Evolutionary conservation across 192 early-diverging fungal species (phyloP).

Genomic region (Coemansia erecta): DNA sequence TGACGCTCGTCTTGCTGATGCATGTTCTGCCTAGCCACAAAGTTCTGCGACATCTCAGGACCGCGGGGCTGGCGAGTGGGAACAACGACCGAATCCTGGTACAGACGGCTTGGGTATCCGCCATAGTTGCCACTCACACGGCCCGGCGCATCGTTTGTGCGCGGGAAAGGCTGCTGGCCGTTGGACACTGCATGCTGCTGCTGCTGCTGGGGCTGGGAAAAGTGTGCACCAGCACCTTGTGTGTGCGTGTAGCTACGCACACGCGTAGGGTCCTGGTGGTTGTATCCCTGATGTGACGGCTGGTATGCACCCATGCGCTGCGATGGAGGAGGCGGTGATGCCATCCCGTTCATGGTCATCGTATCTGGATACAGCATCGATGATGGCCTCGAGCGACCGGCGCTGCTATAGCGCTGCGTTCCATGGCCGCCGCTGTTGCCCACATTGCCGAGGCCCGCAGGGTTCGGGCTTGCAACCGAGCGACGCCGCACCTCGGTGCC

Average conservation of each 20-base stretch:
- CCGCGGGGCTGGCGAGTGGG: slow-evolving; percentile 73
- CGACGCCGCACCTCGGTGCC: slow-evolving; percentile 47
- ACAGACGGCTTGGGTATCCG: slow-evolving; percentile 55
- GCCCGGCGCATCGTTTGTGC: slow-evolving; percentile 34
- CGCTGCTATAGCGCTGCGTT: slow-evolving; percentile 26
- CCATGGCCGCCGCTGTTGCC: slow-evolving; percentile 12
- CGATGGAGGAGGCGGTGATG: slow-evolving; percentile 27
- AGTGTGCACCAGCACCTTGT: slow-evolving; percentile 28
- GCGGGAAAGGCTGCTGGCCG: slow-evolving; percentile 23
- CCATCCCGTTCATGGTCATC: slow-evolving; percentile 41
- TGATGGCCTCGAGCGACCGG: slow-evolving; percentile 38
- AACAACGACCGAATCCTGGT: slow-evolving; percentile 61
- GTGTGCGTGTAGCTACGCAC: slow-evolving; percentile 50
- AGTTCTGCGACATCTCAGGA: slow-evolving; percentile 69
- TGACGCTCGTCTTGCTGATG: slow-evolving; percentile 51
- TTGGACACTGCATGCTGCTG: slow-evolving; percentile 12
- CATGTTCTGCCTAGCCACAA: slow-evolving; percentile 61
- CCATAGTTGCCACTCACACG: slow-evolving; percentile 55
- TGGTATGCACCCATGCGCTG: slow-evolving; percentile 39
- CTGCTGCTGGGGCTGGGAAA: slow-evolving; percentile 32
- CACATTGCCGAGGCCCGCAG: slow-evolving; percentile 7
- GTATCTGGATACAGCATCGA: slow-evolving; percentile 52
- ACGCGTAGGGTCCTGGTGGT: slow-evolving; percentile 38
- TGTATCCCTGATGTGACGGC: slow-evolving; percentile 17
- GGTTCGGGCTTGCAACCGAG: slow-evolving; percentile 33